phyloP scores from a whole-genome alignment of 2,329 filamentous ascomycete genomes.

The Paracorniculantispora psalliotae region DNA sequence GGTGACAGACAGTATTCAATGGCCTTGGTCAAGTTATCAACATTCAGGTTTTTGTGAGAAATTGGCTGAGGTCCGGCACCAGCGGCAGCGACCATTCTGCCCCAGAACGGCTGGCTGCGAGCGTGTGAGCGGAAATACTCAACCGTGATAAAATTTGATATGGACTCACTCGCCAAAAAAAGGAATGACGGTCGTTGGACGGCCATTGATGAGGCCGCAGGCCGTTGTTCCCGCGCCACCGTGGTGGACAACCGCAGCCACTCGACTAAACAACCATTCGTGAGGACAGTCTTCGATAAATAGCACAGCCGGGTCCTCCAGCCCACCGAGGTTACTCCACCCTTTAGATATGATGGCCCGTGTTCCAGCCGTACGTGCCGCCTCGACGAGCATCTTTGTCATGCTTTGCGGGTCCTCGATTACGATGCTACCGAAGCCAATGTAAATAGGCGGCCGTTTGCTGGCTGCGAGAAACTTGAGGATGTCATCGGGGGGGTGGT shows the following conservation, averaged over 20 bases:
- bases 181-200: constrained; percentile 66
- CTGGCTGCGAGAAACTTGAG: constrained; percentile 46
- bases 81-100: too few relatives aligned
- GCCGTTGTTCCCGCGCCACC: constrained; percentile 71
- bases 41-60: too few relatives aligned
- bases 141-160: too few relatives aligned
- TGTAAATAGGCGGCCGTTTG: constrained; percentile 60
- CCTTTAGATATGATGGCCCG: constrained; percentile 66
- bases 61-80: too few relatives aligned
- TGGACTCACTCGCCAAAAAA: constrained; percentile 57
- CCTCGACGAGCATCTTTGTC: constrained; percentile 62
- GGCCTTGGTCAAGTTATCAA: too few relatives aligned
- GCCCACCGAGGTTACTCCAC: constrained; percentile 63
- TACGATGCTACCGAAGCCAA: constrained; percentile 69
- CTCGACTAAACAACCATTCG: constrained; percentile 66
- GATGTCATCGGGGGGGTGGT: constrained; percentile 49
- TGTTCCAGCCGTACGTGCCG: constrained; percentile 56
- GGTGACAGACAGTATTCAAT: too few relatives aligned
- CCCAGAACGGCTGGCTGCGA: too few relatives aligned
- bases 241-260: constrained; percentile 63
- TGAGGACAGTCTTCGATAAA: constrained; percentile 42
- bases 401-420: constrained; percentile 63
- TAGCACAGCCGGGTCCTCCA: constrained; percentile 44
- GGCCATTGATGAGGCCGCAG: constrained; percentile 61
- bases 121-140: too few relatives aligned